Base-by-base conservation (phyloP, 2,329 filamentous ascomycete species). In the Grosmannia serpens region DNA sequence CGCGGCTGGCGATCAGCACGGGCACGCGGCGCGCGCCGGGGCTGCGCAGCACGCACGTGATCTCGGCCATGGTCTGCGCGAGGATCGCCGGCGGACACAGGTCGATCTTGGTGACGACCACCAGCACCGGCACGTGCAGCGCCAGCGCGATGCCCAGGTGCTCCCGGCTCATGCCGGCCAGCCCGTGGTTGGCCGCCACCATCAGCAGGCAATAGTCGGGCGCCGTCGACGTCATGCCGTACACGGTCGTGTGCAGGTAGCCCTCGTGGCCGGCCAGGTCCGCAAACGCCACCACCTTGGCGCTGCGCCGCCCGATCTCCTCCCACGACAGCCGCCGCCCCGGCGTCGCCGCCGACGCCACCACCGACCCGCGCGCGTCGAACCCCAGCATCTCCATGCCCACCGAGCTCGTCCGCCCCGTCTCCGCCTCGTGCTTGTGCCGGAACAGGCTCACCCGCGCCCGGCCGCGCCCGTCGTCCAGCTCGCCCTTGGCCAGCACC, bases 371-470 rank as follows among this genome's bases (percentile, higher is more conserved):
- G 58, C 82, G 81, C 55, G 87, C 90, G 71, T 97, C 91, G 66
- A 96, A 99, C 2, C 94, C 94, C 87, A 97, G 91, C 62, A 97
- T 97, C 71, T 99, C 94, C 91, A 97, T 95, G 49, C 94, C 92
- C 0, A 99, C 94, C 0, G 91, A 96, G 69, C 90, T 96, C 11
- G 94, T 99, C 64, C 94, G 82, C 1, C 94, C 94, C 53, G 89
- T 94, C 73, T 99, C 94, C 47, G 97, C 88, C 73, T 99, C 94
- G 68, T 99, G 94, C 73, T 99, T 97, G 72, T 99, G 94, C 20
- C 94, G 84, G 74, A 99, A 99, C 15, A 99, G 83, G 64, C 96
- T 97, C 56, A 99, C 89, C 62, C 94, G 87, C 52, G 94, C 92
- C 71, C 89, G 92, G 15, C 94, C 94, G 68, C 94, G 83, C 20